These are phyloP conservation scores for Mucor mucedo DNA, from an alignment of 371 early-diverging fungal species.

Conservation along the genomic window DNA sequence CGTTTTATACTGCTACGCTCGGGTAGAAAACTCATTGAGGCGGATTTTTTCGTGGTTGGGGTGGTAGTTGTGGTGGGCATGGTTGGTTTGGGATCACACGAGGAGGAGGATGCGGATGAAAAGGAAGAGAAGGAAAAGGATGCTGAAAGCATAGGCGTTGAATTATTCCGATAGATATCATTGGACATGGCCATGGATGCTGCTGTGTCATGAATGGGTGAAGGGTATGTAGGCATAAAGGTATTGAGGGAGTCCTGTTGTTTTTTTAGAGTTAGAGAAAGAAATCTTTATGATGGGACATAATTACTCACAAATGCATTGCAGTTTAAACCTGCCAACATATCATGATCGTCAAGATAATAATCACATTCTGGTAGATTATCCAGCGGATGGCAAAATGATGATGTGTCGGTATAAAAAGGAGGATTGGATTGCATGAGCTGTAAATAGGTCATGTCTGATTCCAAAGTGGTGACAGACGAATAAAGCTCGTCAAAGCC, in stretches of 20 bases:
- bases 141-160: conserved; percentile 17
- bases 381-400: conserved; percentile 7
- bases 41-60: conserved; percentile 8
- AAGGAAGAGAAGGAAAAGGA: conserved; percentile 19
- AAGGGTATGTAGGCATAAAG: conserved; percentile 5
- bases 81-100: no score
- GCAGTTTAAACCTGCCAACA: conserved; percentile 6
- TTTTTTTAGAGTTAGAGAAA: no score
- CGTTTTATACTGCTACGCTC: conserved; percentile 2
- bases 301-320: conserved; percentile 12
- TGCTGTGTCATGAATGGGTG: conserved; percentile 13
- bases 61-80: neutral
- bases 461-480: conserved; percentile 7
- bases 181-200: conserved; percentile 3
- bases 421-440: conserved; percentile 8
- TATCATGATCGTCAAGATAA: conserved; percentile 7
- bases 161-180: conserved; percentile 6
- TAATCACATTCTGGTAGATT: conserved; percentile 5
- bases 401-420: conserved; percentile 12
- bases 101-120: conserved; percentile 9
- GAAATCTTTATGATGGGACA: neutral
- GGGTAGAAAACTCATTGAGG: conserved; percentile 10
- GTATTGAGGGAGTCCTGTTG: neutral
- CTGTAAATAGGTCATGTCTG: conserved; percentile 14
- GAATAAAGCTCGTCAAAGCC: conserved; percentile 18